A percentile compares a stretch with the other conserved stretches of the same genome.
These are phyloP conservation scores for Eutrema heterophyllum DNA, from an alignment of 345 rosid genomes.

Conservation along the genomic window DNA sequence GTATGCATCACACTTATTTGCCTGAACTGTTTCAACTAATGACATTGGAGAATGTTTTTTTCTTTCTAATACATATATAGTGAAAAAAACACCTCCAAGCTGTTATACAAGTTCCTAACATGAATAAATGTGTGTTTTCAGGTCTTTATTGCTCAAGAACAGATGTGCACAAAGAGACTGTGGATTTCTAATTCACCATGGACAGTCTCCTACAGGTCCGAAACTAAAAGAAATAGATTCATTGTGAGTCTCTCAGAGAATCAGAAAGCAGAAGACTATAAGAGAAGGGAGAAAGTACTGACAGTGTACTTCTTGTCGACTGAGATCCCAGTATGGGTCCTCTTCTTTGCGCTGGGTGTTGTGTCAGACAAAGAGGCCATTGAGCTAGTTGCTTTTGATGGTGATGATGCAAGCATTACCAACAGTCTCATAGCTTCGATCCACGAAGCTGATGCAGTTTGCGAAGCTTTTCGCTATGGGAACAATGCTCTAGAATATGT, in stretches of 20 bases:
- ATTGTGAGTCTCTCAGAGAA: constrained; percentile 47
- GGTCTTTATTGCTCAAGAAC: constrained; percentile 89
- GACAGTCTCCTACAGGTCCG: constrained; percentile 62
- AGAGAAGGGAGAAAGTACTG: constrained; percentile 62
- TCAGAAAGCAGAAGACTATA: constrained; percentile 38
- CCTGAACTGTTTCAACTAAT: too few relatives aligned
- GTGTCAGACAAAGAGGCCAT: constrained; percentile 63
- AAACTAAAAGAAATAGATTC: constrained; percentile 57
- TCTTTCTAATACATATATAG: too few relatives aligned
- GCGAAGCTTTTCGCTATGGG: constrained; percentile 42
- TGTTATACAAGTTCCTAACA: not conserved
- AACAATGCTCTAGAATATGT: constrained; percentile 40
- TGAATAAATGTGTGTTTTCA: constrained; percentile 32
- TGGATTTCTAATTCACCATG: constrained; percentile 65
- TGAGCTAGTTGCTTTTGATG: constrained; percentile 50
- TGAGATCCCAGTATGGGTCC: constrained; percentile 69
- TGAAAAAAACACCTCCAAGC: too few relatives aligned
- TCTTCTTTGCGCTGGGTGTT: constrained; percentile 79
- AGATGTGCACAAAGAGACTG: constrained; percentile 60
- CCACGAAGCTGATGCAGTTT: constrained; percentile 57
- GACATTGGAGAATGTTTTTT: too few relatives aligned
- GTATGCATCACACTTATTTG: too few relatives aligned
- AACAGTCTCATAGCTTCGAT: constrained; percentile 63
- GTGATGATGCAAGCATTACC: constrained; percentile 45
- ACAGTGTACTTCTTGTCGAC: constrained; percentile 65